Base-by-base conservation (phyloP, 179 eudicot genomes). In the Beta lomatogona region DNA sequence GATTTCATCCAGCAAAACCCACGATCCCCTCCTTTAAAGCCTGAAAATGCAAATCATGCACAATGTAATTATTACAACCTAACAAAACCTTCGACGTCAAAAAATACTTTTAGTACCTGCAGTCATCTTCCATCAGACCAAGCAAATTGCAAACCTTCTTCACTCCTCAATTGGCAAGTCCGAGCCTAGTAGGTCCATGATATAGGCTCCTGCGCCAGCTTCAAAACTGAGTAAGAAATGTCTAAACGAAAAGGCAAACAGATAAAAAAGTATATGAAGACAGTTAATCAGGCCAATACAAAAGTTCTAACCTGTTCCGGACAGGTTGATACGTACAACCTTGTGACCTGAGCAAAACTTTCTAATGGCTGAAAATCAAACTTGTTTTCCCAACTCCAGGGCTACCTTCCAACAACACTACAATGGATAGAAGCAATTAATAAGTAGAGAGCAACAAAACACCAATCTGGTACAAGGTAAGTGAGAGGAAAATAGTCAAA, bases 301-400 rank as follows among this genome's bases (percentile, higher is more conserved):
- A 19, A 55, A 59, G 59, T 25, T 70, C 50, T 72, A 16, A 95
- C 98, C 98, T 95, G 99, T 85, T 96, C 99, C 99, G 79, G 99
- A 96, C 73, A 96, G 88, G 82, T 96, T 96, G 77, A 96, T 91
- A 67, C 99, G 91, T 60, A 96, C 99, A 75, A 96, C 98, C 31
- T 86, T 83, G 87, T 96, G 98, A 54, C 97, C 93, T 58, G 99
- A 94, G n/a, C n/a, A n/a, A 87, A 74, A 92, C 86, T 92, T 91
- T 61, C 96, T 98, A 73, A 96, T 83, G 69, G 97, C 93, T 75
- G 88, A 82, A 82, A 75, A 96, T 84, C 84, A 96, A 81, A 88
- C 99, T 96, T 83, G 99, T 96, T 83, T 96, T 96, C 54, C 99
- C 99, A 73, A 96, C 98, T 65, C 99, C 99, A 14, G 99, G 99